phyloP scores from a whole-genome alignment of 768 basidiomycete species.

The Agrocybe praecox region DNA sequence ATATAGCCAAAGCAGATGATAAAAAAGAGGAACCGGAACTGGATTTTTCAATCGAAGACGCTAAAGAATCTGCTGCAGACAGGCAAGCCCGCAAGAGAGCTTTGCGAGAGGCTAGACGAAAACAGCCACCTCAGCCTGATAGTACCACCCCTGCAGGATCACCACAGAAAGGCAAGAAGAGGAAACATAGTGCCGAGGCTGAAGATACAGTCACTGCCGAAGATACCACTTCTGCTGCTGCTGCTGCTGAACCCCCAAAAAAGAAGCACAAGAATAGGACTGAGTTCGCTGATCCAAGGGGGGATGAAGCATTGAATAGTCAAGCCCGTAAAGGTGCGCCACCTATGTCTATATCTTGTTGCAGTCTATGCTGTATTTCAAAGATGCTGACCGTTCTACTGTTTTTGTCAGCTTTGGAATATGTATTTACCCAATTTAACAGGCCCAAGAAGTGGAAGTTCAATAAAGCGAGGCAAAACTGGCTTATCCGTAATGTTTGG shows the following conservation, averaged over 20 bases:
- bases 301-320: constrained; percentile 35
- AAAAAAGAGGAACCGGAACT: neutral
- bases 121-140: constrained; percentile 1
- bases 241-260: constrained; percentile 16
- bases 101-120: constrained; percentile 5
- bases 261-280: constrained; percentile 46
- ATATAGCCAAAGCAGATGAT: neutral
- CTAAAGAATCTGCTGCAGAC: constrained; percentile 2
- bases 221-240: constrained; percentile 10
- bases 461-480: constrained; percentile 74
- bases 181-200: constrained; percentile 11
- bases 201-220: constrained; percentile 8
- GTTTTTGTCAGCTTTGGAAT: constrained; percentile 40
- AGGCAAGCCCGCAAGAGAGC: constrained; percentile 5
- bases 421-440: constrained; percentile 57
- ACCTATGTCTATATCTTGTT: neutral
- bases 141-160: neutral
- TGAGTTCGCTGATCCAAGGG: constrained; percentile 44
- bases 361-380: neutral
- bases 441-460: constrained; percentile 65
- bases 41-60: neutral
- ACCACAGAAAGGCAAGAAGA: constrained; percentile 17
- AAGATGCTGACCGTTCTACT: neutral
- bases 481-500: constrained; percentile 71
- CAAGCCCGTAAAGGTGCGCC: constrained; percentile 44